phyloP scores from a whole-genome alignment of 257 asterid genomes.

The Ajuga chamaepitys region DNA sequence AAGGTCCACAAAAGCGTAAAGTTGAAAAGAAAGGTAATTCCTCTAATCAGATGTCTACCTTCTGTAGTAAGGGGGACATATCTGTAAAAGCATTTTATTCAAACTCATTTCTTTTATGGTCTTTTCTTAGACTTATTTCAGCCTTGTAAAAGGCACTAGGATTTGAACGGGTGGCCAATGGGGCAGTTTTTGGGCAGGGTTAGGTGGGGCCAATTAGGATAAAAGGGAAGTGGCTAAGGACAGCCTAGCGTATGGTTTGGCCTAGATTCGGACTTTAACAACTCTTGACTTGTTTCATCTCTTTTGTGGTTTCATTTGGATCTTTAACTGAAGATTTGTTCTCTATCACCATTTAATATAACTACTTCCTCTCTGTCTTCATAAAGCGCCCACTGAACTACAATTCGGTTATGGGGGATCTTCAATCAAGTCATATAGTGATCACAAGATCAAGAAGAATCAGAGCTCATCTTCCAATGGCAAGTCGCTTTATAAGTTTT shows the following conservation, averaged over 20 bases:
- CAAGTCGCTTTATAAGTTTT: conserved; percentile 25
- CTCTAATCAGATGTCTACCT: background rate
- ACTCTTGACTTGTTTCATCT: background rate
- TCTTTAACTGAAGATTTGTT: background rate
- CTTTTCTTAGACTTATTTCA: background rate
- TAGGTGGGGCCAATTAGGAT: too few relatives aligned
- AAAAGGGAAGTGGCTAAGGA: too few relatives aligned
- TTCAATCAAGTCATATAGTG: conserved; percentile 36
- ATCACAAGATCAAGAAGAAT: conserved; percentile 13
- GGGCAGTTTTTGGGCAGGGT: too few relatives aligned
- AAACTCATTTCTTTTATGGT: background rate
- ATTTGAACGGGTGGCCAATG: too few relatives aligned
- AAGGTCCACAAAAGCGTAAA: conserved; percentile 43
- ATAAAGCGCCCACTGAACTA: conserved; percentile 33
- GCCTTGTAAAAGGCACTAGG: too few relatives aligned
- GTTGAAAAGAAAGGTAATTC: conserved; percentile 63
- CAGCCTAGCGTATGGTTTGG: too few relatives aligned
- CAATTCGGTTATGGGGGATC: conserved; percentile 62
- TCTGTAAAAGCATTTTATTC: background rate
- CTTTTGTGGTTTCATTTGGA: background rate
- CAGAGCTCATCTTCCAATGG: conserved; percentile 33
- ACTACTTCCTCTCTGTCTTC: background rate
- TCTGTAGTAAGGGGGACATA: background rate
- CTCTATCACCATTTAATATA: background rate
- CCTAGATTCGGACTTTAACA: too few relatives aligned